Conservation (phyloP, 2,329 filamentous ascomycete genomes). For the Rutstroemia sp. region DNA sequence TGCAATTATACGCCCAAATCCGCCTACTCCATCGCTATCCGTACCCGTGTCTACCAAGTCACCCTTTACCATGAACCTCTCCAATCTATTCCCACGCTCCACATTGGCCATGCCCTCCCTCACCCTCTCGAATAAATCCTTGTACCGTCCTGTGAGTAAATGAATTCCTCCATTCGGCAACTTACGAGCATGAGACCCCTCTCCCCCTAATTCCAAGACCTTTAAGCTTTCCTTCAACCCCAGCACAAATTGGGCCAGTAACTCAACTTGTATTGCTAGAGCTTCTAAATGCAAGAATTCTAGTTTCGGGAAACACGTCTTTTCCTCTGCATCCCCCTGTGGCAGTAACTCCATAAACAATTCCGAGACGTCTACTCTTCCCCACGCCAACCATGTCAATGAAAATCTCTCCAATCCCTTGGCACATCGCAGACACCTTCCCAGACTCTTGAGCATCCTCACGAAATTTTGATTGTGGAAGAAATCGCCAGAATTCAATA, state of each 20-base stretch:
- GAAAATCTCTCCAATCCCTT: constrained; percentile 12
- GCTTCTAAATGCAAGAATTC: not conserved
- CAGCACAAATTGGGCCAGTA: not conserved
- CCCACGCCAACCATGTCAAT: no score
- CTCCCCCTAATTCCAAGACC: constrained; percentile 38
- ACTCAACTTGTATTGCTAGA: not conserved
- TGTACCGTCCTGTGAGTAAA: constrained; percentile 38
- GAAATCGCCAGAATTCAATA: constrained; percentile 18
- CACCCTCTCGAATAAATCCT: constrained; percentile 36
- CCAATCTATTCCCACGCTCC: constrained; percentile 29
- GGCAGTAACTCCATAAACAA: no score
- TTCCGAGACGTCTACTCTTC: not conserved
- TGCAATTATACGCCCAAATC: constrained; percentile 13
- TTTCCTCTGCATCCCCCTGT: no score
- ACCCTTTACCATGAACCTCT: constrained; percentile 39
- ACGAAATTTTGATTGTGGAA: not conserved
- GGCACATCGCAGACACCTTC: constrained; percentile 14
- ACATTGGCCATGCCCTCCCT: constrained; percentile 18
- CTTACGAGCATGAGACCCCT: constrained; percentile 35
- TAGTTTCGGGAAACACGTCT: not conserved
- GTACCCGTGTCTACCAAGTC: constrained; percentile 23
- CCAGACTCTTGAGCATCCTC: constrained; percentile 16
- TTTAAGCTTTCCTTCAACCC: constrained; percentile 29
- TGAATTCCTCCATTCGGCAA: constrained; percentile 37
- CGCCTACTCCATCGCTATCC: constrained; percentile 8